These are phyloP conservation scores for Skeletonema potamos DNA, from an alignment of 108 stramenopile genomes.

Conservation along the genomic window DNA sequence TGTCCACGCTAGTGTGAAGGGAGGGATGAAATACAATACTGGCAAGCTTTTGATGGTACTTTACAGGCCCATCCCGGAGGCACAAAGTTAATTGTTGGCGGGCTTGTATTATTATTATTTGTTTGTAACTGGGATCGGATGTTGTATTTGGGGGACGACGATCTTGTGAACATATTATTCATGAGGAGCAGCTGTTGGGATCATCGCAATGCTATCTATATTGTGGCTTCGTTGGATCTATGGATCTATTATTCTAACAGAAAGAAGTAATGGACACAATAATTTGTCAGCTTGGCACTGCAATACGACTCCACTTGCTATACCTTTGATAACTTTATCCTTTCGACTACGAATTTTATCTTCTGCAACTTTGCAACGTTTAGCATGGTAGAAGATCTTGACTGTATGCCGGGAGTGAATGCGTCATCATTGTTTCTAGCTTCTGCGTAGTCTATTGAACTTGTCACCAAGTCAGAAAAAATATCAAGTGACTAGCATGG, in stretches of 20 bases:
- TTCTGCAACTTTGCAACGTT: constrained; percentile 59
- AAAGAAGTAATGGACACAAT: neutral
- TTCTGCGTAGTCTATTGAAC: constrained; percentile 84
- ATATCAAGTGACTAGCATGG: constrained; percentile 61
- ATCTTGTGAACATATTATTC: neutral
- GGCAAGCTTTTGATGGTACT: constrained; percentile 87
- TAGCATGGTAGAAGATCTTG: constrained; percentile 37
- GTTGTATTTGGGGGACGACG: neutral
- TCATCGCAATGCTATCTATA: no score
- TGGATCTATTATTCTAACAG: neutral
- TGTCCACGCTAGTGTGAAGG: constrained; percentile 47
- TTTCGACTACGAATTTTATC: constrained; percentile 57
- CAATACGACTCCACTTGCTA: neutral
- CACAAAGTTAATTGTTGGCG: constrained; percentile 17
- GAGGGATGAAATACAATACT: constrained; percentile 90
- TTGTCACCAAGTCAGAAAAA: constrained; percentile 66
- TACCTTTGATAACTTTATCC: constrained; percentile 30
- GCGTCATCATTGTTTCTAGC: constrained; percentile 47
- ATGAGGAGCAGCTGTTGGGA: no score
- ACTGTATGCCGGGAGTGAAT: constrained; percentile 61
- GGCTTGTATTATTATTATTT: neutral
- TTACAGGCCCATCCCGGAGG: constrained; percentile 61
- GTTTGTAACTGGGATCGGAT: neutral
- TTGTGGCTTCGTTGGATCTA: neutral
- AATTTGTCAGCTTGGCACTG: neutral